A percentile compares a stretch with the other conserved stretches of the same genome.
phyloP scores from a whole-genome alignment of 2,329 filamentous ascomycete species.

The Ophiocordyceps camponoti-rufipedis region DNA sequence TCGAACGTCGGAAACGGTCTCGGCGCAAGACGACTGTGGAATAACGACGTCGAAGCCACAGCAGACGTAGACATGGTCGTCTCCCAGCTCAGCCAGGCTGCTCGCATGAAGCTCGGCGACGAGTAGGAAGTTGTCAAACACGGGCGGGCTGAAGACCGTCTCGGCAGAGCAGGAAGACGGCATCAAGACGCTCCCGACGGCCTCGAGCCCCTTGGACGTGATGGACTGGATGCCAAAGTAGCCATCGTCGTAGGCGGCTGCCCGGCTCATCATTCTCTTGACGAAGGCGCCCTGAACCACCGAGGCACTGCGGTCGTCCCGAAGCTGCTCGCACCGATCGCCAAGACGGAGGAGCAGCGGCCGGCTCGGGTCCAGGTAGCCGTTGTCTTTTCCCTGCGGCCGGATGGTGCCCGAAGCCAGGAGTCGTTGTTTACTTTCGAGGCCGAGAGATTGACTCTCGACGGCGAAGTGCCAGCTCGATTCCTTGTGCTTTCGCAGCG shows the following conservation, averaged over 20 bases:
- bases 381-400: neutral
- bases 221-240: conserved; percentile 1
- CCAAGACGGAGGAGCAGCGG: neutral
- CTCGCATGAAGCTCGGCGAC: conserved; percentile 1
- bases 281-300: neutral
- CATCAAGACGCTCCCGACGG: neutral
- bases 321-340: neutral
- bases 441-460: neutral
- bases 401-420: neutral
- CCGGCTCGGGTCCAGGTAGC: neutral
- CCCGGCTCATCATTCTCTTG: neutral
- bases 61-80: neutral
- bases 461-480: neutral
- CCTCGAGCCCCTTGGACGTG: neutral
- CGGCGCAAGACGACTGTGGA: neutral
- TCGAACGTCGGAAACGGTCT: neutral
- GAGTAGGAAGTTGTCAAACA: conserved; percentile 1
- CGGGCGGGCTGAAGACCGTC: neutral
- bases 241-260: neutral
- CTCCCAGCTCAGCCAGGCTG: neutral
- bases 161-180: neutral
- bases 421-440: neutral
- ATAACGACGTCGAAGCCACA: neutral
- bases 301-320: neutral
- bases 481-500: neutral